Percentiles rank a stretch among this genome's conserved stretches.
phyloP scores from a whole-genome alignment of 495 filamentous ascomycete species.

The Penicillium herquei region DNA sequence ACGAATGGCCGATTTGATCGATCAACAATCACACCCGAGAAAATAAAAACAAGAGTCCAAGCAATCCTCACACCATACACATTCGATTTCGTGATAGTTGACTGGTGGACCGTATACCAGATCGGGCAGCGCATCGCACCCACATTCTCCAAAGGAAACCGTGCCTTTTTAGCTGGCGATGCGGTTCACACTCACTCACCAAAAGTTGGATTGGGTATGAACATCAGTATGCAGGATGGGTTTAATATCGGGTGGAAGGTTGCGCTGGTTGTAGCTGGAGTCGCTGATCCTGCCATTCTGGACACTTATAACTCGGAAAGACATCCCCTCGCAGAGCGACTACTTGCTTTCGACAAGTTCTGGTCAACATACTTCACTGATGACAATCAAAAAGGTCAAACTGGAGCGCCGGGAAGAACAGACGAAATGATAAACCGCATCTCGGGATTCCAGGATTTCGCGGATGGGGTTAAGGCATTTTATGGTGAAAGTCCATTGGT shows the following conservation, averaged over 20 bases:
- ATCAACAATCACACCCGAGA: conserved; percentile 56
- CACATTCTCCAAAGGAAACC: conserved; percentile 61
- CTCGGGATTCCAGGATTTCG: conserved; percentile 28
- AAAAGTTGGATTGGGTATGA: conserved; percentile 86
- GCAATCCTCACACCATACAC: conserved; percentile 61
- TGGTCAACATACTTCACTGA: conserved; percentile 26
- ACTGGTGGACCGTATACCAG: conserved; percentile 58
- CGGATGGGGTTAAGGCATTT: conserved; percentile 36
- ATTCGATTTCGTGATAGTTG: conserved; percentile 58
- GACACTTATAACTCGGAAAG: conserved; percentile 72
- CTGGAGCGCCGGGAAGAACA: conserved; percentile 8
- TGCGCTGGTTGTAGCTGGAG: conserved; percentile 60
- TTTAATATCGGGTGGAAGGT: conserved; percentile 83
- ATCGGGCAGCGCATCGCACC: conserved; percentile 73
- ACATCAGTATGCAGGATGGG: conserved; percentile 77
- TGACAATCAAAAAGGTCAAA: background rate
- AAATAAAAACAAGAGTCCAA: conserved; percentile 58
- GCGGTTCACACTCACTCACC: conserved; percentile 81
- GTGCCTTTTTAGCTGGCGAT: conserved; percentile 78
- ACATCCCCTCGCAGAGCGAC: conserved; percentile 63
- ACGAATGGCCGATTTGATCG: conserved; percentile 36
- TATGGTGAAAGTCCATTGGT: conserved; percentile 35
- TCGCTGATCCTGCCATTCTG: conserved; percentile 56
- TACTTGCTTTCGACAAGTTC: conserved; percentile 65
- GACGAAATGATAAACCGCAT: conserved; percentile 29